Conservation (phyloP, 169 alveolate genomes). For the Theileria annulata region DNA sequence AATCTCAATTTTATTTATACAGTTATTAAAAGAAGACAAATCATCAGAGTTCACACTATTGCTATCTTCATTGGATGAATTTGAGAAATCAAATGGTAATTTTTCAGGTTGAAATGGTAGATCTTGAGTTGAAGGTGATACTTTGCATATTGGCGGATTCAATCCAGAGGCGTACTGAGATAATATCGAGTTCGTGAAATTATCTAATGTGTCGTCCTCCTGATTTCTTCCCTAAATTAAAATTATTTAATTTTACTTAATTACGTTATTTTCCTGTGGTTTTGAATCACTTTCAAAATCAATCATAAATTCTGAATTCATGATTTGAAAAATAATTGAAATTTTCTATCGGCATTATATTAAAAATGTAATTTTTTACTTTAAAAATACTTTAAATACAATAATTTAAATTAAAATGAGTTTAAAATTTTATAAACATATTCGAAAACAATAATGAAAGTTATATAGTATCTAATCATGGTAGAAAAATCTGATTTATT, state of each 20-base stretch:
- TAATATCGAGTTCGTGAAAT: constrained; percentile 31
- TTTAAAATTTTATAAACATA: background rate
- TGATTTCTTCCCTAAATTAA: background rate
- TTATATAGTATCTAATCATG: background rate
- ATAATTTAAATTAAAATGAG: background rate
- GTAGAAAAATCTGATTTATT: background rate
- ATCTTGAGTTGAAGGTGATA: background rate
- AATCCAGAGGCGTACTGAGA: constrained; percentile 45
- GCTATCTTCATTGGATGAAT: background rate
- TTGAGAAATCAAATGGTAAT: background rate
- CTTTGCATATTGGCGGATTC: constrained; percentile 13
- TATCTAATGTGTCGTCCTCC: constrained; percentile 27
- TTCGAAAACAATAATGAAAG: background rate
- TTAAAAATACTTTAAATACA: background rate
- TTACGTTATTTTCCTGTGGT: background rate
- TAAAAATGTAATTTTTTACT: background rate
- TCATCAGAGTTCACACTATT: background rate
- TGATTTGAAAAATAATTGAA: background rate
- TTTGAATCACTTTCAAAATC: background rate
- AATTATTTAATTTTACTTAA: background rate
- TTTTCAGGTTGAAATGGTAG: background rate
- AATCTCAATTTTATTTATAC: constrained; percentile 16
- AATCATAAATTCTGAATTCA: background rate
- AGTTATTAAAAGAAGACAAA: background rate
- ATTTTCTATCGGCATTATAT: background rate